Conservation (phyloP, 1,284 basidiomycete species). For the Trametes sp. region DNA sequence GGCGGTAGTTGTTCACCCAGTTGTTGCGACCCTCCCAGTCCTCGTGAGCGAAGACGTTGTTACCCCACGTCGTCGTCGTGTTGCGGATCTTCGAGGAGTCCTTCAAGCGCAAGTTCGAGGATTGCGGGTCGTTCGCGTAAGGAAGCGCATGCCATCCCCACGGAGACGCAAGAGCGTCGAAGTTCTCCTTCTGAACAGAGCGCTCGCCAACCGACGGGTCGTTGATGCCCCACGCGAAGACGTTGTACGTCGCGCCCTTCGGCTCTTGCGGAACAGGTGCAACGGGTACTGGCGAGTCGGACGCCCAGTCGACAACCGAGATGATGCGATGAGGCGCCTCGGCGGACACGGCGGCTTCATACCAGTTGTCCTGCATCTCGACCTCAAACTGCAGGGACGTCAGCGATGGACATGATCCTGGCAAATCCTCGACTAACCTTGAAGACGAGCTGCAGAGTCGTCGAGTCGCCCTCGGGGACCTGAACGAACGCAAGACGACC, state of each 20-base stretch:
- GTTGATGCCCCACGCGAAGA: conserved; percentile 79
- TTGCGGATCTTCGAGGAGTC: conserved; percentile 58
- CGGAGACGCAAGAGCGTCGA: conserved; percentile 81
- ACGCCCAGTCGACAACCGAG: conserved; percentile 85
- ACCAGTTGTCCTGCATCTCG: conserved; percentile 90
- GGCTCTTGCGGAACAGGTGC: conserved; percentile 51
- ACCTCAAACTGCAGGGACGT: conserved; percentile 67
- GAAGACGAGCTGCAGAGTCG: conserved; percentile 73
- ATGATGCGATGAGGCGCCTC: conserved; percentile 72
- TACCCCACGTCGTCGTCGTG: conserved; percentile 87
- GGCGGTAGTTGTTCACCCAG: conserved; percentile 84
- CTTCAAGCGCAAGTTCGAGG: conserved; percentile 32
- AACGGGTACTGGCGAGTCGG: conserved; percentile 62
- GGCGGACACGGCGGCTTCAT: conserved; percentile 76
- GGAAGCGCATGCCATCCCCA: conserved; percentile 88
- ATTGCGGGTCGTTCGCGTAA: conserved; percentile 60
- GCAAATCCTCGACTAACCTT: conserved; percentile 52
- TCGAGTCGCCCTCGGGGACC: conserved; percentile 64
- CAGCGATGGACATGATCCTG: conserved; percentile 14
- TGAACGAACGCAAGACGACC: conserved; percentile 76
- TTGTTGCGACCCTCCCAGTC: conserved; percentile 86
- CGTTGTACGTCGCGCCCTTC: conserved; percentile 64
- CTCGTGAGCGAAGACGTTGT: conserved; percentile 92
- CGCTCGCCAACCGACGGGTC: conserved; percentile 73
- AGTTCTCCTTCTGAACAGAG: conserved; percentile 64